Percentiles rank a stretch among this genome's conserved stretches.
Evolutionary conservation across 345 rosid genomes (phyloP).

Genomic region (Rhizophora apiculata): DNA sequence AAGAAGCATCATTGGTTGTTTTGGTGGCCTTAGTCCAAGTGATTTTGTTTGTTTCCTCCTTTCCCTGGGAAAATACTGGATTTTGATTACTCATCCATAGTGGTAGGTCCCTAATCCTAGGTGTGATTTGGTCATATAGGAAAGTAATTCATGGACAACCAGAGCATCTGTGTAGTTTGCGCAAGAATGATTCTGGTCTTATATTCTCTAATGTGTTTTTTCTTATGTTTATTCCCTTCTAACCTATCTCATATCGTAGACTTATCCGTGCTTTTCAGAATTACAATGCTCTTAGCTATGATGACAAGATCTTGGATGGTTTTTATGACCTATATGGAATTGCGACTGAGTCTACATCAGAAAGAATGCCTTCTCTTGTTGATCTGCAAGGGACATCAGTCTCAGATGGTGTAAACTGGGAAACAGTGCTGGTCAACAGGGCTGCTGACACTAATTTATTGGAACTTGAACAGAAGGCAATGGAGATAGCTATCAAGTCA

Average conservation of each 20-base stretch:
- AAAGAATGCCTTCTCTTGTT: slow-evolving; percentile 77
- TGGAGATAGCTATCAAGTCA: slow-evolving; percentile 56
- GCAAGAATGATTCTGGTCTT: not conserved
- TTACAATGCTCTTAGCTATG: slow-evolving; percentile 88
- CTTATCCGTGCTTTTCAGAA: slow-evolving; percentile 68
- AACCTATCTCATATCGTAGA: slow-evolving; percentile 58
- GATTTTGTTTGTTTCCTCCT: too few species aligned
- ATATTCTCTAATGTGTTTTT: slow-evolving; percentile 21
- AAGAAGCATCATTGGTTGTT: not conserved
- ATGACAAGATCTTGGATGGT: slow-evolving; percentile 96
- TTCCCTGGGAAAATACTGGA: too few species aligned
- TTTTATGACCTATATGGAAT: slow-evolving; percentile 84
- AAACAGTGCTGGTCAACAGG: slow-evolving; percentile 84
- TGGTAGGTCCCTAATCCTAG: not conserved
- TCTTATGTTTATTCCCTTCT: slow-evolving; percentile 39
- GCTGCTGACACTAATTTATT: slow-evolving; percentile 67
- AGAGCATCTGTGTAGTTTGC: not conserved
- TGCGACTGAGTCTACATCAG: slow-evolving; percentile 45
- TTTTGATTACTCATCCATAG: too few species aligned
- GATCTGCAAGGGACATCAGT: slow-evolving; percentile 80
- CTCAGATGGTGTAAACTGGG: slow-evolving; percentile 63
- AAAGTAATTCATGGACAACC: not conserved
- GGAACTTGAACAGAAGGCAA: slow-evolving; percentile 74
- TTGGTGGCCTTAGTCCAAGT: too few species aligned
- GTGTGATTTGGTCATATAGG: not conserved